phyloP scores from a whole-genome alignment of 2,329 filamentous ascomycete species.

The Hymenoscyphus albidus region DNA sequence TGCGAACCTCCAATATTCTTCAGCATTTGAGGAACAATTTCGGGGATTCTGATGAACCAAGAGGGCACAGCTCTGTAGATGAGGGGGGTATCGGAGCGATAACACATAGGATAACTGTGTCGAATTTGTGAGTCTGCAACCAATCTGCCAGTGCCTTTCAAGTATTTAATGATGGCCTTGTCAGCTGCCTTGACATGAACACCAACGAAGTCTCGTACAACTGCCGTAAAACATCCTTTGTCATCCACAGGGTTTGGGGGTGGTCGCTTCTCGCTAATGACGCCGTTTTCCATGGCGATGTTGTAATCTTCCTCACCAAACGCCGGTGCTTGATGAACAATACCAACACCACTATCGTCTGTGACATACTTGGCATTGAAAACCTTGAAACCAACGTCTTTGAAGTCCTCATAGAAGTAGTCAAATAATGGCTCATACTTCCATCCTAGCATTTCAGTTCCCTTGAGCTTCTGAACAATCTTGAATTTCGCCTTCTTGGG shows the following conservation, averaged over 20 bases:
- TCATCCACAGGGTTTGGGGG: conserved; percentile 94
- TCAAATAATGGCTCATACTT: conserved; percentile 84
- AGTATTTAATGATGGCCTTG: conserved; percentile 85
- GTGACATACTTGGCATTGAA: conserved; percentile 84
- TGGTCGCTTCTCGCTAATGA: conserved; percentile 70
- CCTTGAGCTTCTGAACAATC: conserved; percentile 73
- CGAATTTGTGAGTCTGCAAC: conserved; percentile 82
- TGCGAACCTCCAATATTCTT: conserved; percentile 83
- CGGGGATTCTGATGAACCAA: conserved; percentile 88
- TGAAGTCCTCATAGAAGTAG: conserved; percentile 87
- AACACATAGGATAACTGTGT: conserved; percentile 92
- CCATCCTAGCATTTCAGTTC: conserved; percentile 76
- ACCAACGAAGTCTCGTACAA: conserved; percentile 76
- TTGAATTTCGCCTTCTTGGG: conserved; percentile 94
- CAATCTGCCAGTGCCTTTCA: conserved; percentile 72
- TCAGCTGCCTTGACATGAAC: conserved; percentile 90
- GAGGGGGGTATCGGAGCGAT: conserved; percentile 88
- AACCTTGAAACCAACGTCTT: conserved; percentile 77
- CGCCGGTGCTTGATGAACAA: conserved; percentile 89
- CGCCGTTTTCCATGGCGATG: conserved; percentile 69
- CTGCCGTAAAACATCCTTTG: conserved; percentile 70
- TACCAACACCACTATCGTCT: conserved; percentile 83
- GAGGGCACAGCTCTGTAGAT: conserved; percentile 90
- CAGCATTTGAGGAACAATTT: conserved; percentile 84
- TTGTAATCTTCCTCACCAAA: conserved; percentile 97